These are phyloP conservation scores for Ensete ventricosum DNA, from an alignment of 176 grass and related monocot species.

Conservation along the genomic window DNA sequence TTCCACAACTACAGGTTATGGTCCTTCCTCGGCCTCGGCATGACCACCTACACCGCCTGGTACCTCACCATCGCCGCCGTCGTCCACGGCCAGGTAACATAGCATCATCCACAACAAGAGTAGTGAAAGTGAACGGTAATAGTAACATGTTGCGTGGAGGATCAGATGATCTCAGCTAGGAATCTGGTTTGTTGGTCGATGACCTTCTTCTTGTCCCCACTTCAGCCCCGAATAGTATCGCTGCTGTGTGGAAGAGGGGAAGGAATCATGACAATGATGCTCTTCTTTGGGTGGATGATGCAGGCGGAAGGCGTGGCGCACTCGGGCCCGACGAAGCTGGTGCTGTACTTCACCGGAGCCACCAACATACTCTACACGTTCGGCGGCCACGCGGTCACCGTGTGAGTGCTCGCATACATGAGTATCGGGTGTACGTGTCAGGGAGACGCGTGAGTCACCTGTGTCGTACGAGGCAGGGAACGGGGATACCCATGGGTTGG, in stretches of 20 bases:
- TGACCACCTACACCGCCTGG: slow-evolving; percentile 13
- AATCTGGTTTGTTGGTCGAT: background rate
- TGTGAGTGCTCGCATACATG: slow-evolving; percentile 34
- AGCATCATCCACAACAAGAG: too few species aligned
- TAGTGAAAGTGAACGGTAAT: too few species aligned
- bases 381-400: slow-evolving; percentile 78
- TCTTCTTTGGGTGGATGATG: background rate
- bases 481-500: too few species aligned
- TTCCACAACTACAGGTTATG: slow-evolving; percentile 11
- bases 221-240: background rate
- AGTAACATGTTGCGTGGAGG: too few species aligned
- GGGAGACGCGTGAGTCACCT: too few species aligned
- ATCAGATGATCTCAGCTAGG: too few species aligned
- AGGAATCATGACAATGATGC: slow-evolving; percentile 1
- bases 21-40: slow-evolving; percentile 14
- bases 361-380: slow-evolving; percentile 95
- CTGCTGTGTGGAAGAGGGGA: background rate
- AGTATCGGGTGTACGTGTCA: too few species aligned
- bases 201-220: background rate
- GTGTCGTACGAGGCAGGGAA: too few species aligned
- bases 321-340: slow-evolving; percentile 48
- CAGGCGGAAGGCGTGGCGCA: slow-evolving; percentile 45
- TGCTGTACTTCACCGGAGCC: slow-evolving; percentile 87
- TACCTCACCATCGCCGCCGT: slow-evolving; percentile 5
- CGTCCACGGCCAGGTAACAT: background rate